These are phyloP conservation scores for Ceratocystis cacaofunesta DNA, from an alignment of 2,329 filamentous ascomycete species.

Conservation along the genomic window DNA sequence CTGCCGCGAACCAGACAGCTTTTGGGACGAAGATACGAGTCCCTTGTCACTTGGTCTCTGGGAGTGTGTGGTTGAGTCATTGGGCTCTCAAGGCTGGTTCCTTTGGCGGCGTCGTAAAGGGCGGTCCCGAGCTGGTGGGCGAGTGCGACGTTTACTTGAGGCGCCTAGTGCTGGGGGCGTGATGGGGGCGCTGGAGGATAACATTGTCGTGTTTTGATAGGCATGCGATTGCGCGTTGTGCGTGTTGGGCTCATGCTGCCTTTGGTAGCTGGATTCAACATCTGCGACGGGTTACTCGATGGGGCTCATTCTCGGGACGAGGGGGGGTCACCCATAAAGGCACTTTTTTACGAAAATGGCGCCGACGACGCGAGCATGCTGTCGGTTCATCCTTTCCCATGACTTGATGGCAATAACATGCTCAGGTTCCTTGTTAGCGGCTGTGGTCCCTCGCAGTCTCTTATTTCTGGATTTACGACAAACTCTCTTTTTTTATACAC, in stretches of 20 bases:
- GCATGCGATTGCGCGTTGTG: constrained; percentile 82
- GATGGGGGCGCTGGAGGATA: constrained; percentile 28
- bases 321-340: constrained; percentile 36
- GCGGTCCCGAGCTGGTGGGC: constrained; percentile 9
- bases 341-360: constrained; percentile 4
- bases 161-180: constrained; percentile 22
- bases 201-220: constrained; percentile 90
- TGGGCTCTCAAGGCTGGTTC: neutral
- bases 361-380: neutral
- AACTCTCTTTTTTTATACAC: constrained; percentile 15
- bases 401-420: too few species aligned
- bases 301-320: constrained; percentile 99
- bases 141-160: constrained; percentile 2
- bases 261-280: neutral
- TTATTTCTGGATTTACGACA: neutral
- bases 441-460: neutral
- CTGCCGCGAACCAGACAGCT: neutral
- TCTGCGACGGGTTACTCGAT: constrained; percentile 69
- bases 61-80: constrained; percentile 6
- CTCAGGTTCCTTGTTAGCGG: too few species aligned
- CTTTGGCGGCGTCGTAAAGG: neutral
- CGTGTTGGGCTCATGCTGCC: constrained; percentile 18
- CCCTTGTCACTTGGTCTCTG: constrained; percentile 30
- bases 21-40: constrained; percentile 77
- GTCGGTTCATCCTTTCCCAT: neutral